Base-by-base conservation (phyloP, 129 eudicot species). In the Oenanthe sinensis region DNA sequence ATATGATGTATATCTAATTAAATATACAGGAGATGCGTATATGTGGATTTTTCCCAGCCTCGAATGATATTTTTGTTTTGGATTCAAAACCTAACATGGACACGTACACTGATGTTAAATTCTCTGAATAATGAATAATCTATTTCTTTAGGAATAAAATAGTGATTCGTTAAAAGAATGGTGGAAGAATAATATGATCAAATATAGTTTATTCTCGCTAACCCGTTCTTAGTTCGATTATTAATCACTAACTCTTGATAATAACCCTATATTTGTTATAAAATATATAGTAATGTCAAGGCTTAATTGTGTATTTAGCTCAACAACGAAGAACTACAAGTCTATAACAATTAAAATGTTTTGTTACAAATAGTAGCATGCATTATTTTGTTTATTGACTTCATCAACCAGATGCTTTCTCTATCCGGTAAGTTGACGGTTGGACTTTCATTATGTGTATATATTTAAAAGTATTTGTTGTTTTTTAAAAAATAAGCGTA, bases 281-380 rank as follows among this genome's bases (percentile, higher is more conserved):
- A 58, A 58, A 22, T 58, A 58, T 22, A n/a, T 3, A n/a, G 30
- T 9, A n/a, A n/a, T n/a, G 67, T 58, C 67, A 58, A 58, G n/a
- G 67, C 26, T 55, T 55, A 22, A 55, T 20, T 58, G 67, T 58
- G 67, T n/a, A 58, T 15, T 58, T 58, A 58, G 67, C 67, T 58
- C 67, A 58, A 58, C 67, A 58, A 58, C 67, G 65, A 58, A 58
- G 14, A 58, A n/a, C n/a, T n/a, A n/a, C n/a, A n/a, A n/a, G n/a
- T 22, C 30, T 10, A 58, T 8, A 58, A 58, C 5, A 58, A 58
- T n/a, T 22, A 0, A n/a, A 58, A 8, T 8, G 14, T 4, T n/a
- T 58, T 58, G 15, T 3, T 58, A 55, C 11, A 20, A 52, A 0
- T 20, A 55, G 65, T n/a, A 8, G 10, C 30, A 0, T 8, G 67